Conservation (phyloP, 176 grass and related monocot species). For the Zizania latifolia region DNA sequence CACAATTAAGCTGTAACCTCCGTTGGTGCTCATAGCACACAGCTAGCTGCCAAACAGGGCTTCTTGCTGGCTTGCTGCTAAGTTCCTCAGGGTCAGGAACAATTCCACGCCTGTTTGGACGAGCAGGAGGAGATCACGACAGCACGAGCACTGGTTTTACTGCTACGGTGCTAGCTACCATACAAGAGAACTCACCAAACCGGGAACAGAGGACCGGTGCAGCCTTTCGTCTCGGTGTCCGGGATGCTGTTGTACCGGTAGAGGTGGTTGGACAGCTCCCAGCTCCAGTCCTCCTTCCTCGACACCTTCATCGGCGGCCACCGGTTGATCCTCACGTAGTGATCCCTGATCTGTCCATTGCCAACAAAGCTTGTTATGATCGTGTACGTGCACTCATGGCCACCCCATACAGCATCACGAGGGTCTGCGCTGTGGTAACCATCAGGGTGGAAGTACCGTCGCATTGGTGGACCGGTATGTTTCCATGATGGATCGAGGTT, state of each 20-base stretch:
- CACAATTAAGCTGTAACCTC: neutral
- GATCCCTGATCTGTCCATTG: conserved; percentile 56
- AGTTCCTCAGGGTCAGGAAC: neutral
- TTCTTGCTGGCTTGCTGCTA: neutral
- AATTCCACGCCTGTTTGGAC: conserved; percentile 1
- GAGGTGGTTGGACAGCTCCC: conserved; percentile 74
- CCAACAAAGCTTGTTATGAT: conserved; percentile 70
- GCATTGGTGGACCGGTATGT: conserved; percentile 72
- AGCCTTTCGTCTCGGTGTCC: conserved; percentile 54
- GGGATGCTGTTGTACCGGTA: conserved; percentile 70
- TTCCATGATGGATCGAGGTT: conserved; percentile 85
- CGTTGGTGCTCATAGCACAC: neutral
- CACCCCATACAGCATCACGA: conserved; percentile 69
- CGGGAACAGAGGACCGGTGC: conserved; percentile 78
- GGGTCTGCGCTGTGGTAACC: conserved; percentile 70
- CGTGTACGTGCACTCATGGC: conserved; percentile 78
- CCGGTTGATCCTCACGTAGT: conserved; percentile 80
- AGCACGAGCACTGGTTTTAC: neutral
- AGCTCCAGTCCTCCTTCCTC: conserved; percentile 77
- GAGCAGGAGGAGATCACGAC: neutral
- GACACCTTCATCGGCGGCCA: conserved; percentile 68
- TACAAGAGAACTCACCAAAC: conserved; percentile 56
- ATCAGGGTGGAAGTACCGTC: conserved; percentile 71
- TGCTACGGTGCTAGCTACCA: neutral
- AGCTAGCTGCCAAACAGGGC: neutral